Evolutionary conservation across 2,329 filamentous ascomycete species (phyloP).

Genomic region (Scedosporium boydii): DNA sequence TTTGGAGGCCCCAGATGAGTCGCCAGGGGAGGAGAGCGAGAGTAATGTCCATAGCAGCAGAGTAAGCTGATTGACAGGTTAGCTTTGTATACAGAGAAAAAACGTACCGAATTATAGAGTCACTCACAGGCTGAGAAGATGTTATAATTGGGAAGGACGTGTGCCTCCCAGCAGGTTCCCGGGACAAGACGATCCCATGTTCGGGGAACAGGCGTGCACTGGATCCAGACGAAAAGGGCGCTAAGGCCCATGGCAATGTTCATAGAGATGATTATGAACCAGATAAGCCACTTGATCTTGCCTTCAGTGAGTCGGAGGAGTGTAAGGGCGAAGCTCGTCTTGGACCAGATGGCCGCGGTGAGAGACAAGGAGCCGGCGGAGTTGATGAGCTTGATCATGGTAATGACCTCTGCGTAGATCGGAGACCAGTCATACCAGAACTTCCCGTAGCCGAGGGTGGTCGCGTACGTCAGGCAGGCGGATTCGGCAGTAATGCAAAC

Average conservation of each 20-base stretch:
- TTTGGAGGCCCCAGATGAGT: constrained; percentile 28
- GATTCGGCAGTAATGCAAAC: constrained; percentile 9
- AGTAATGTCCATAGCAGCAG: constrained; percentile 27
- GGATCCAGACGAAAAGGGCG: constrained; percentile 13
- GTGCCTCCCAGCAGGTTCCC: constrained; percentile 19
- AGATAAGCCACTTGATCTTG: constrained; percentile 11
- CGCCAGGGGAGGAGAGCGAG: constrained; percentile 30
- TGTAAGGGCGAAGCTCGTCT: constrained; percentile 21
- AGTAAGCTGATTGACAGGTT: constrained; percentile 17
- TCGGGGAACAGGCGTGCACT: constrained; percentile 12
- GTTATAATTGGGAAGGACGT: constrained; percentile 8
- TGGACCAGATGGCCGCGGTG: constrained; percentile 18
- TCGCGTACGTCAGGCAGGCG: constrained; percentile 7
- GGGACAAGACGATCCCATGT: constrained; percentile 15
- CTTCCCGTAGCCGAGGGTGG: constrained; percentile 10
- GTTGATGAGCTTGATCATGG: constrained; percentile 10
- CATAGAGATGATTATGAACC: constrained; percentile 16
- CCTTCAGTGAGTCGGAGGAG: constrained; percentile 17
- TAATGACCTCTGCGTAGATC: background rate
- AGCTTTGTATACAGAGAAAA: background rate
- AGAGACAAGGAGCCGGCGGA: constrained; percentile 14
- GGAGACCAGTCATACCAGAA: constrained; percentile 11
- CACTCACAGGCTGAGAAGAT: constrained; percentile 11
- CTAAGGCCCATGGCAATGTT: constrained; percentile 15
- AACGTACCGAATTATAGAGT: background rate